Base-by-base conservation (phyloP, 2,329 filamentous ascomycete genomes). In the Trichoderma brevicompactum region DNA sequence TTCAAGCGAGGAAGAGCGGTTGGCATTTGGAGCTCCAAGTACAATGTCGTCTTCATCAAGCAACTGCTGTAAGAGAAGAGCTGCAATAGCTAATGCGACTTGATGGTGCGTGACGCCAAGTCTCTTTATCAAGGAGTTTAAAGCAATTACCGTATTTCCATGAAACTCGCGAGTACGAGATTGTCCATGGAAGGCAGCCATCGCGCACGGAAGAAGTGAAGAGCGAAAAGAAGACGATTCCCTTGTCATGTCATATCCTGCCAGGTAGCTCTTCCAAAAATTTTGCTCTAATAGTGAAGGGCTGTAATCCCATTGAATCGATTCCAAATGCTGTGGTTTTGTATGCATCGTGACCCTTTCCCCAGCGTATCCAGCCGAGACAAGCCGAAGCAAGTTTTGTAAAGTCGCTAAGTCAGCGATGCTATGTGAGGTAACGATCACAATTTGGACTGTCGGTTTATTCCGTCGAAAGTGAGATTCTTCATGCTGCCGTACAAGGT, bases 41-140 rank as follows among this genome's bases (percentile, higher is more conserved):
- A 65, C 10, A 44, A 65, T 23, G 32, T 65, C 64, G 15, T 62
- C 38, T 46, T 65, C 56, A 10, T 41, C 36, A 15, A 52, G 28
- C 28, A 65, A 40, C 56, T 48, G 62, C 3, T 48, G 64, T n/a
- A 54, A 28, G 10, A 65, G 23, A 13, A 65, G 46, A 19, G 64
- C 64, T 7, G 55, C 64, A 12, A 48, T 43, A 6, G 64, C 32
- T 13, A 65, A 40, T 4, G 40, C 64, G 28, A 65, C 36, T 36
- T 65, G 64, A 48, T 65, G 64, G 23, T 65, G 64, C 13, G 64
- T 65, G n/a, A 65, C 41, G 2, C 64, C 64, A 4, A 65, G 64
- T 7, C 46, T 15, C 6, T 54, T 34, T 13, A 65, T 55, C 15
- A 61, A 23, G 1, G 40, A 32, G 34, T 65, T 65, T 17, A 65